Evolutionary conservation across 306 rosid genomes (phyloP).

Genomic region (Senna siamea): DNA sequence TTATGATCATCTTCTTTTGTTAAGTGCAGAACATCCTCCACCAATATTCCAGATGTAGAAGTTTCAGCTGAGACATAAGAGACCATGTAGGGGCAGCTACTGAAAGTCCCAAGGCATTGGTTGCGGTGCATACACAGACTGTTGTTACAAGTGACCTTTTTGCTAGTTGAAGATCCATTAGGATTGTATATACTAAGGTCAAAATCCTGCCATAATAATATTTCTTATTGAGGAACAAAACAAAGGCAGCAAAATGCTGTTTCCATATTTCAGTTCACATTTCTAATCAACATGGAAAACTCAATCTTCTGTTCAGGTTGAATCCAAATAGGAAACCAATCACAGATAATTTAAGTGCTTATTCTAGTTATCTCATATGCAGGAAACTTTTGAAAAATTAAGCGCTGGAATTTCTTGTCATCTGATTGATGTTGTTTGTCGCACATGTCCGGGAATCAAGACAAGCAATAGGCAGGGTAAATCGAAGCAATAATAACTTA

Average conservation of each 20-base stretch:
- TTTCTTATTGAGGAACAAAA: slow-evolving; percentile 24
- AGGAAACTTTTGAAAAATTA: background rate
- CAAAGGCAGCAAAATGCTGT: slow-evolving; percentile 16
- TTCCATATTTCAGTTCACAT: background rate
- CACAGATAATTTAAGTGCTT: background rate
- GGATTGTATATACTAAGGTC: slow-evolving; percentile 81
- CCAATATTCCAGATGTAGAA: slow-evolving; percentile 78
- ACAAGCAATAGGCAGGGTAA: background rate
- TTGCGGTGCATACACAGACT: slow-evolving; percentile 65
- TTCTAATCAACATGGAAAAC: too few species aligned
- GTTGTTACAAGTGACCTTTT: slow-evolving; percentile 73
- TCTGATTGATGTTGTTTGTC: background rate
- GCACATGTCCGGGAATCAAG: background rate
- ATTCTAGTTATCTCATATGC: background rate
- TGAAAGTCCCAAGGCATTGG: slow-evolving; percentile 62
- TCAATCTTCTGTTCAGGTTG: background rate
- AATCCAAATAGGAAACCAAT: background rate
- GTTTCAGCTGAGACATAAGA: slow-evolving; percentile 91
- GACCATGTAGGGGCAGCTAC: slow-evolving; percentile 85
- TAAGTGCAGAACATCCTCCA: slow-evolving; percentile 85
- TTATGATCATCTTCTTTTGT: slow-evolving; percentile 58
- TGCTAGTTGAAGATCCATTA: slow-evolving; percentile 78
- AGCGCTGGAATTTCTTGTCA: background rate
- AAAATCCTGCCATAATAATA: slow-evolving; percentile 58
- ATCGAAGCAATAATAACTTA: background rate